Base-by-base conservation (phyloP, 2,329 filamentous ascomycete species). In the Aspergillus ibericus region DNA sequence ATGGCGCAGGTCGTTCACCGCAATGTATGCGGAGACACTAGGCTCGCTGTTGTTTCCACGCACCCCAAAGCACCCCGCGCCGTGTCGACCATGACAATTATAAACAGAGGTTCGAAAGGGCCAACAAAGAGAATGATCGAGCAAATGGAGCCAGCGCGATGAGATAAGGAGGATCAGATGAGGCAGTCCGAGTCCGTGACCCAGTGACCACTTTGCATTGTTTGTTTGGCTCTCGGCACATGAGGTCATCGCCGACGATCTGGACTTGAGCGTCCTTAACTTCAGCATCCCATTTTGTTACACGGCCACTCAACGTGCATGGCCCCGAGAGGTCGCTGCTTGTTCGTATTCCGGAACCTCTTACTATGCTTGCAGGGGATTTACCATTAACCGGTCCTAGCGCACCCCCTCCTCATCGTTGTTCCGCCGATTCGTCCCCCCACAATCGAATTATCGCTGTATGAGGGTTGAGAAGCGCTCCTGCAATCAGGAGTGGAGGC, bases 151-250 rank as follows among this genome's bases (percentile, higher is more conserved):
- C n/a, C 22, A 27, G 15, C n/a, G 27, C 25, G 44, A 32, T 29
- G 44, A 48, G 44, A 48, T 16, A 48, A 48, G 42, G 53, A 25
- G 13, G 35, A 22, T 35, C 25, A 50, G 27, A 56, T 44, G 55
- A 36, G 40, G 42, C 46, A 42, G 32, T 34, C 36, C 40, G 49
- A 48, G 32, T 40, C 36, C 44, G 25, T 36, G 55, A 57, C 38
- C 40, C 22, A 55, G 56, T 61, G 65, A 65, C 59, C 63, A 59
- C 12, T 49, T 72, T 72, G 69, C 70, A 72, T 54, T 68, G 71
- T 72, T 73, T 73, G 70, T 61, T 55, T 58, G 49, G 46, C 16
- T 32, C 42, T 48, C 55, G 42, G 36, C 56, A 38, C 27, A 62
- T 68, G 64, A 68, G 60, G 63, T 68, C 64, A 68, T 66, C 44